phyloP scores from a whole-genome alignment of 2,329 filamentous ascomycete genomes.

The Coniochaeta hoffmannii region DNA sequence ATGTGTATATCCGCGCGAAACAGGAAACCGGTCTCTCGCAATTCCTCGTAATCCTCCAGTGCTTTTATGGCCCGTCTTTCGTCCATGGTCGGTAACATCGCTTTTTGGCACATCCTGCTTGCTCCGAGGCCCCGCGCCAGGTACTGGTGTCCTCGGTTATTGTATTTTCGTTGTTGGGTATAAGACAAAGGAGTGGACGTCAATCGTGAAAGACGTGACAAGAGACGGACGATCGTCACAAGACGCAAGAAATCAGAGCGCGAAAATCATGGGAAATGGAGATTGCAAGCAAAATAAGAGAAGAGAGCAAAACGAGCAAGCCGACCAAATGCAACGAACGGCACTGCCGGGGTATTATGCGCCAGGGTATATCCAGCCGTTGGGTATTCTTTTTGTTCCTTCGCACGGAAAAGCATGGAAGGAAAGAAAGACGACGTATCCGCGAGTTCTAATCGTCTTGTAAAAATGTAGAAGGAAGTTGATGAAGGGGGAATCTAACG shows the following conservation, averaged over 20 bases:
- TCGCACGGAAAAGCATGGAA: conserved; percentile 29
- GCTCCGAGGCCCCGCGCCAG: neutral
- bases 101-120: neutral
- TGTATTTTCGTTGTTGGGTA: neutral
- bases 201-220: conserved; percentile 4
- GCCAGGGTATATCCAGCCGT: conserved; percentile 60
- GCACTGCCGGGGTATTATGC: conserved; percentile 47
- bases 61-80: neutral
- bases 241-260: conserved; percentile 7
- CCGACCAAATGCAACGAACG: conserved; percentile 40
- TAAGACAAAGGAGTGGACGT: conserved; percentile 2
- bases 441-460: conserved; percentile 32
- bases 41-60: neutral
- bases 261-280: conserved; percentile 16
- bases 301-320: conserved; percentile 23
- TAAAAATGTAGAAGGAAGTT: conserved; percentile 11
- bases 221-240: neutral
- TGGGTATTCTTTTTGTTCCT: conserved; percentile 41
- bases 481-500: conserved; percentile 59
- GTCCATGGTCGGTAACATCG: neutral
- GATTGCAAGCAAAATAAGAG: conserved; percentile 24
- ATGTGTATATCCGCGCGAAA: neutral
- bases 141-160: neutral
- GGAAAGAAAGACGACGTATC: conserved; percentile 17
- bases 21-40: neutral